Evolutionary conservation across 129 eudicot species (phyloP), one percentile per base, ranked within the genome.

Genomic region (Escallonia herrerae): DNA sequence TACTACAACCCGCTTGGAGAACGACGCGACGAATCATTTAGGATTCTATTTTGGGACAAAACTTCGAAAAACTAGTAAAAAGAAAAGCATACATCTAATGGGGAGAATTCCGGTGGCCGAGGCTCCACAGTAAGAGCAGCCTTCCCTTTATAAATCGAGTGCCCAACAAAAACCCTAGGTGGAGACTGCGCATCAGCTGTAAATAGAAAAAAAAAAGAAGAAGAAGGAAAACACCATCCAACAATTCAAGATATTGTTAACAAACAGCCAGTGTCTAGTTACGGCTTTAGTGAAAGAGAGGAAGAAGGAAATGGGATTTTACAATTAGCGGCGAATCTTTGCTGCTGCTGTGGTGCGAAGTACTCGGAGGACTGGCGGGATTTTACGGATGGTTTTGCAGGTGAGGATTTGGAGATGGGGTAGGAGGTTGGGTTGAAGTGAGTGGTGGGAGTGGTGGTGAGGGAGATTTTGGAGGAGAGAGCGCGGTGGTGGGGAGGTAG

Each of bases 81-180:
- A 22, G 33, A 39, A 39, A 40, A 64, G 43, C 89, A 69, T 80
- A 91, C 97, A 56, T 77, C 90, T 66, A 91, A 75, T 57, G 95
- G 88, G 43, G 78, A 67, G 55, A 91, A 91, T 58, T 87, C 96
- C 2, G 97, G 96, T 50, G 96, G 68, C 47, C 85, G 79, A 44
- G 97, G 97, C 64, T 79, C 96, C 55, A 91, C 86, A 1, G 81
- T 63, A 60, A 91, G 86, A 65, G 82, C 97, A 67, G 97, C 96
- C 74, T 85, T 88, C 63, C 91, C 97, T 83, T 91, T 91, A 62
- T 87, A 91, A 58, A 91, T 72, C 1, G 90, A 80, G 77, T 85
- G 85, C 42, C 89, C 89, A 63, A 87, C 89, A 69, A 80, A 83
- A 33, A 87, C 88, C 86, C 79, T 87, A 1, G 94, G 90, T n/a